phyloP scores from a whole-genome alignment of 352 stramenopile species.

The Pythium rishiriense region DNA sequence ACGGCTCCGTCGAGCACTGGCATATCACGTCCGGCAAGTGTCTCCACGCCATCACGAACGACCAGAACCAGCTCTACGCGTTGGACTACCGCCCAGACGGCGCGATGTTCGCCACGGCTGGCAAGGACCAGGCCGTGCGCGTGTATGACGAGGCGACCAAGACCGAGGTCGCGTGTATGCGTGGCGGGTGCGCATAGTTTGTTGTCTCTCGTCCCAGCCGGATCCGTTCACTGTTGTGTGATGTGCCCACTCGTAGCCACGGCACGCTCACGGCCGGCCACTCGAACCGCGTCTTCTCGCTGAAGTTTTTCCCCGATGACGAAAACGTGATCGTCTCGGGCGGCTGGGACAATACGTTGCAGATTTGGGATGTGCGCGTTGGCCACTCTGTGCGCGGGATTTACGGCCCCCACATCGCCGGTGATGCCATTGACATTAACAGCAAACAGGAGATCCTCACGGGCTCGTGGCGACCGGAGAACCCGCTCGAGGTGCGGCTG shows the following conservation, averaged over 20 bases:
- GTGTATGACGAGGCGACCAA: constrained; percentile 92
- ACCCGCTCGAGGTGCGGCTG: constrained; percentile 64
- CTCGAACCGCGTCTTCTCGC: constrained; percentile 91
- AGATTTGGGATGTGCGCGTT: constrained; percentile 90
- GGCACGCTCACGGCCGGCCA: constrained; percentile 77
- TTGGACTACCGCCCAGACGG: constrained; percentile 88
- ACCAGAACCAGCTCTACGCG: constrained; percentile 88
- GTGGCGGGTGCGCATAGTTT: constrained; percentile 39
- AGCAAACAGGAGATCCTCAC: constrained; percentile 78
- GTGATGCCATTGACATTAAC: constrained; percentile 80
- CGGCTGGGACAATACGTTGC: constrained; percentile 93
- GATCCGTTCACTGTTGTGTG: not conserved
- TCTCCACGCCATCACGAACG: constrained; percentile 88
- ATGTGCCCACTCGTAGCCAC: constrained; percentile 31
- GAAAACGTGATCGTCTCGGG: constrained; percentile 85
- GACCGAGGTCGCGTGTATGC: constrained; percentile 69
- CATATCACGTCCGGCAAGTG: constrained; percentile 93
- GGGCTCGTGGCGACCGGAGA: constrained; percentile 89
- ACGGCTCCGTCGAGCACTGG: constrained; percentile 91
- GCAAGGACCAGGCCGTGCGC: constrained; percentile 87
- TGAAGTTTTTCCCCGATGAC: constrained; percentile 86
- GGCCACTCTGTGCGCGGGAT: constrained; percentile 88
- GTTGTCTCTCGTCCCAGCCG: not conserved
- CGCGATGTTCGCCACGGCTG: constrained; percentile 84
- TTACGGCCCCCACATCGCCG: constrained; percentile 90